A percentile compares a stretch with the other conserved stretches of the same genome.
Conservation (phyloP, 2,329 filamentous ascomycete genomes). For the Metarhizium humberi region DNA sequence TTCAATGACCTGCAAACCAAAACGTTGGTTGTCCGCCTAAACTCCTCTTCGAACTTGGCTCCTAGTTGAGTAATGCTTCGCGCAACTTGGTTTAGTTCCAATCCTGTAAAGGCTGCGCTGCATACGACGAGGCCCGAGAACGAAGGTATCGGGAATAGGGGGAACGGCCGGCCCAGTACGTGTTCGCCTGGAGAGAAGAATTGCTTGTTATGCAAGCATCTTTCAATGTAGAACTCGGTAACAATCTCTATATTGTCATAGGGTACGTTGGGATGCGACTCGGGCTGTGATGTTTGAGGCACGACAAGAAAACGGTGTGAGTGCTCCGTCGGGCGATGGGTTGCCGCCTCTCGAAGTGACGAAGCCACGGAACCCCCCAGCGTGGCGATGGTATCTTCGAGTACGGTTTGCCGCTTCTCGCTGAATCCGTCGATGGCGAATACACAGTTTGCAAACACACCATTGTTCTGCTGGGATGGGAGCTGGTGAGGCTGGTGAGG, state of each 20-base stretch:
- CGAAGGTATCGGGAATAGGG: conserved; percentile 56
- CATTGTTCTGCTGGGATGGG: conserved; percentile 12
- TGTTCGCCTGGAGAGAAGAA: conserved; percentile 62
- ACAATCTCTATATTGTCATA: conserved; percentile 42
- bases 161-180: conserved; percentile 68
- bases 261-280: conserved; percentile 29
- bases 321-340: conserved; percentile 19
- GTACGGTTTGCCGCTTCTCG: conserved; percentile 36
- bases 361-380: conserved; percentile 35
- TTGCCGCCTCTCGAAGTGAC: conserved; percentile 31
- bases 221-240: conserved; percentile 91
- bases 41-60: conserved; percentile 68
- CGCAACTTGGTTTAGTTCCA: conserved; percentile 77
- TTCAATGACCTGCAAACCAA: conserved; percentile 59
- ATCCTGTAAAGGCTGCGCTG: conserved; percentile 72
- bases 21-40: conserved; percentile 63
- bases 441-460: conserved; percentile 44
- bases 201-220: conserved; percentile 68
- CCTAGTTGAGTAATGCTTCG: conserved; percentile 70
- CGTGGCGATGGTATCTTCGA: conserved; percentile 37
- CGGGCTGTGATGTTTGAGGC: conserved; percentile 39
- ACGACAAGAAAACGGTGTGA: conserved; percentile 42
- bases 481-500: too few relatives aligned
- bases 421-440: conserved; percentile 56
- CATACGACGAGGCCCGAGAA: conserved; percentile 66